Evolutionary conservation across 2,329 filamentous ascomycete species (phyloP).

Genomic region (Phialophora tarda): DNA sequence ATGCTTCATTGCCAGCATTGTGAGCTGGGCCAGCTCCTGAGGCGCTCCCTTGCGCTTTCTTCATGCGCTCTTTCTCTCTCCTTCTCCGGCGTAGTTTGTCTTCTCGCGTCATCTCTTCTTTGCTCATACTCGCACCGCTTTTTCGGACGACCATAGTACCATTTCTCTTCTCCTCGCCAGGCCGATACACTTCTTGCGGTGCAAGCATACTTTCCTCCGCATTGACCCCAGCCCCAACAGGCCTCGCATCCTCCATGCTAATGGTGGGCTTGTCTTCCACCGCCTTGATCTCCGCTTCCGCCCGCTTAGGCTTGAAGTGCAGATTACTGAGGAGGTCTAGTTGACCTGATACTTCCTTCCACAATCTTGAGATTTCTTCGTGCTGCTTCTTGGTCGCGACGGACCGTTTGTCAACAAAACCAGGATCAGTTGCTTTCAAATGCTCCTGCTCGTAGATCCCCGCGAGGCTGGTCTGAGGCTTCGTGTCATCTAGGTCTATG

Average conservation of each 20-base stretch:
- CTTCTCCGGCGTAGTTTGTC: conserved; percentile 78
- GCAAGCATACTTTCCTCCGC: conserved; percentile 75
- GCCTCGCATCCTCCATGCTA: conserved; percentile 92
- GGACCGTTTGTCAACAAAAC: conserved; percentile 79
- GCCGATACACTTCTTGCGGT: conserved; percentile 90
- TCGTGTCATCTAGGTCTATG: conserved; percentile 83
- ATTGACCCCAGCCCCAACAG: conserved; percentile 74
- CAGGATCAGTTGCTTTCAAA: conserved; percentile 75
- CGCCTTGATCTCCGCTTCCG: conserved; percentile 80
- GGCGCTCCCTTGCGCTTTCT: conserved; percentile 53
- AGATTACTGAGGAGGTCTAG: conserved; percentile 90
- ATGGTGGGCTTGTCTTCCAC: conserved; percentile 91
- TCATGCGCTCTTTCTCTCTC: conserved; percentile 83
- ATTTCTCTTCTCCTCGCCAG: conserved; percentile 63
- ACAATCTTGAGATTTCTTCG: conserved; percentile 78
- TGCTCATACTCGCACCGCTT: conserved; percentile 64
- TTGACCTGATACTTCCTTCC: conserved; percentile 78
- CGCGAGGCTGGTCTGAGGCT: conserved; percentile 83
- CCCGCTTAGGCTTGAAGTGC: conserved; percentile 91
- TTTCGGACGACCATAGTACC: conserved; percentile 32
- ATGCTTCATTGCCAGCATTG: conserved; percentile 29
- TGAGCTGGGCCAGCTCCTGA: conserved; percentile 50
- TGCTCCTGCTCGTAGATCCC: conserved; percentile 96
- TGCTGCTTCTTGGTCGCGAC: conserved; percentile 84
- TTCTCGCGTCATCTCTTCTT: conserved; percentile 86